Evolutionary conservation across 1,284 basidiomycete species (phyloP), one percentile per base, ranked within the genome.

Genomic region (Tilletia walkeri): DNA sequence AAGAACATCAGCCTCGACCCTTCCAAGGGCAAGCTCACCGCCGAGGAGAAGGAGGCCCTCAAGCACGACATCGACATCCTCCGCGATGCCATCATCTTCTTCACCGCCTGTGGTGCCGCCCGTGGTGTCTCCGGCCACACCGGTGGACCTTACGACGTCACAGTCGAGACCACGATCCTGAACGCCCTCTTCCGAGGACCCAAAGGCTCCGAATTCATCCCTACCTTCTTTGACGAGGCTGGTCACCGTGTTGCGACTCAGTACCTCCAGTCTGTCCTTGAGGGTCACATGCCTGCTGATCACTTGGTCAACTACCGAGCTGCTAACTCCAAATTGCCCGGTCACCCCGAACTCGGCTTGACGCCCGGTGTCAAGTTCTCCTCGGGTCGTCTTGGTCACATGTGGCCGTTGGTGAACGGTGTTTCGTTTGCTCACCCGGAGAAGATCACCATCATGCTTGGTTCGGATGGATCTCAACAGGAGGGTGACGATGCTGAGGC

Each of bases 401-500:
- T 70, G 72, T 74, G 73, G 91, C 82, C 88, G 38, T 47, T 72
- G 72, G 89, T 92, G 70, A 93, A 92, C 81, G 92, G 92, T 80
- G 86, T 93, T 66, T 89, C 92, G 3, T 84, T 93, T 67, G 92
- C 91, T 49, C 89, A 93, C 85, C 87, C 86, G 48, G 88, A 89
- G 76, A 91, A 92, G 85, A 88, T 87, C 65, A 86, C 92, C 18
- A 92, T 93, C 85, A 88, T 90, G 80, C 87, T 93, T 24, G 92
- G 92, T 5, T 93, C 92, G 0, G 92, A 93, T 80, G 92, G 92
- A 24, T 92, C 91, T 10, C 92, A 93, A 82, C 92, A 93, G 84
- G 92, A 93, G 84, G 92, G 92, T 39, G 90, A 93, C 80, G 91
- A 93, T 76, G 92, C 92, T 2, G 92, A 93, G 83, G 92, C 92